Percentiles rank a stretch among this genome's conserved stretches.
Evolutionary conservation across 129 eudicot genomes (phyloP).

Genomic region (Pseudognaphalium luteoalbum): DNA sequence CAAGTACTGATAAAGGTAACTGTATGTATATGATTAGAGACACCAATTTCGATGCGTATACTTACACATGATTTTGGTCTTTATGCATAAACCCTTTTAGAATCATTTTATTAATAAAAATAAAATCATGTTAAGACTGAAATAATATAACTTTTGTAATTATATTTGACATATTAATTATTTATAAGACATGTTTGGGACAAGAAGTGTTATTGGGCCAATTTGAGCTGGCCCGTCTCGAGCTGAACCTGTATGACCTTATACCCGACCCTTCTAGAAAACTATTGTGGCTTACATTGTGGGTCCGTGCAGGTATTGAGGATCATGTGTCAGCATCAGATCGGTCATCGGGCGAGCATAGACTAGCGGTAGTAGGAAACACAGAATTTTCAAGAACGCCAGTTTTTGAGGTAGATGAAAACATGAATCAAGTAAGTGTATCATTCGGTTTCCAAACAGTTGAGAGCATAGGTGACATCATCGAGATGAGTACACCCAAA

Average conservation of each 20-base stretch:
- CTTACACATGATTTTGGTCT: too few species aligned
- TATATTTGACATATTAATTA: neutral
- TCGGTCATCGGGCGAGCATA: conserved; percentile 49
- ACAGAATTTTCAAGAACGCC: conserved; percentile 32
- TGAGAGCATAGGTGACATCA: conserved; percentile 52
- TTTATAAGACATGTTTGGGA: neutral
- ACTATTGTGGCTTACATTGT: neutral
- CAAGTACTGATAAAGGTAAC: conserved; percentile 30
- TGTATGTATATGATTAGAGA: neutral
- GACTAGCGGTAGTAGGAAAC: conserved; percentile 58
- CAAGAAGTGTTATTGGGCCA: neutral
- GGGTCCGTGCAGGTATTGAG: conserved; percentile 23
- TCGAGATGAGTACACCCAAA: conserved; percentile 48
- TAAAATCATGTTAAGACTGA: neutral
- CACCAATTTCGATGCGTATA: neutral
- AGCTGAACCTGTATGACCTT: neutral
- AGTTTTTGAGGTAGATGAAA: conserved; percentile 53
- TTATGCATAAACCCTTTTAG: neutral
- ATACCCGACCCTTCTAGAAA: neutral
- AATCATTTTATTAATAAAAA: neutral
- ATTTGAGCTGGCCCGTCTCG: neutral
- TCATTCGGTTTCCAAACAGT: conserved; percentile 63
- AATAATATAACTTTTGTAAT: neutral
- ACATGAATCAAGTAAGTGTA: conserved; percentile 57
- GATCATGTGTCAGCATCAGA: conserved; percentile 36